Conservation (phyloP, 2,329 filamentous ascomycete species). For the Orbilia quercus region DNA sequence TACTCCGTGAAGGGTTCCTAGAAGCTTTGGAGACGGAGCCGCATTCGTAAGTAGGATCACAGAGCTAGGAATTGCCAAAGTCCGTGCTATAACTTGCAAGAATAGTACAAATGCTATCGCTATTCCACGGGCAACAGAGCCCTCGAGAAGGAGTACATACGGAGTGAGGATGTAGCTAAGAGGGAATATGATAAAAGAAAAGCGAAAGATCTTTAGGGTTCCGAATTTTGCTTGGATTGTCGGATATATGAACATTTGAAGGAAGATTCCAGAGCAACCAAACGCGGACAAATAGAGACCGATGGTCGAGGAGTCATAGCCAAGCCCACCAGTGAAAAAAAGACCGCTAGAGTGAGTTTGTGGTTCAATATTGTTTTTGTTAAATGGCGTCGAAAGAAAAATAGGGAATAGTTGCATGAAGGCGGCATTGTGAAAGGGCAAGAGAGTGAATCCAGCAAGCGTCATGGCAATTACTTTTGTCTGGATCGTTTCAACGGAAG, state of each 20-base stretch:
- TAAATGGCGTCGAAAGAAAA: slow-evolving; percentile 75
- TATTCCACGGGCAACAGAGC: slow-evolving; percentile 72
- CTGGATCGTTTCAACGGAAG: slow-evolving; percentile 71
- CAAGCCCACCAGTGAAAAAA: slow-evolving; percentile 77
- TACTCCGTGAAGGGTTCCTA: slow-evolving; percentile 70
- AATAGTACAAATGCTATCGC: slow-evolving; percentile 73
- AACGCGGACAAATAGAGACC: slow-evolving; percentile 83
- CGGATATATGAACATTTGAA: slow-evolving; percentile 80
- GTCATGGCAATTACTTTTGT: slow-evolving; percentile 68
- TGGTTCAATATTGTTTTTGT: slow-evolving; percentile 66
- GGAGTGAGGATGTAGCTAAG: slow-evolving; percentile 76
- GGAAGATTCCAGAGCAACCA: slow-evolving; percentile 76
- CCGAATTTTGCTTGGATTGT: slow-evolving; percentile 74
- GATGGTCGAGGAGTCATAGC: slow-evolving; percentile 75
- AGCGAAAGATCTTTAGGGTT: slow-evolving; percentile 74
- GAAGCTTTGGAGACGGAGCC: slow-evolving; percentile 70
- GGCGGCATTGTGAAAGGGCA: slow-evolving; percentile 78
- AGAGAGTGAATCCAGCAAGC: slow-evolving; percentile 74
- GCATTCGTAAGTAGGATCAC: slow-evolving; percentile 73
- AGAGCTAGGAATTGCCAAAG: slow-evolving; percentile 72
- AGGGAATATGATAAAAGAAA: slow-evolving; percentile 76
- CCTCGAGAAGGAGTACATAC: slow-evolving; percentile 74
- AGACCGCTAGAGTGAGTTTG: slow-evolving; percentile 66
- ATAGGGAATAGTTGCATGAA: slow-evolving; percentile 82
- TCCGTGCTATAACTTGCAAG: slow-evolving; percentile 78